Base-by-base conservation (phyloP, 106 monocot genomes). In the Amphibolis antarctica region DNA sequence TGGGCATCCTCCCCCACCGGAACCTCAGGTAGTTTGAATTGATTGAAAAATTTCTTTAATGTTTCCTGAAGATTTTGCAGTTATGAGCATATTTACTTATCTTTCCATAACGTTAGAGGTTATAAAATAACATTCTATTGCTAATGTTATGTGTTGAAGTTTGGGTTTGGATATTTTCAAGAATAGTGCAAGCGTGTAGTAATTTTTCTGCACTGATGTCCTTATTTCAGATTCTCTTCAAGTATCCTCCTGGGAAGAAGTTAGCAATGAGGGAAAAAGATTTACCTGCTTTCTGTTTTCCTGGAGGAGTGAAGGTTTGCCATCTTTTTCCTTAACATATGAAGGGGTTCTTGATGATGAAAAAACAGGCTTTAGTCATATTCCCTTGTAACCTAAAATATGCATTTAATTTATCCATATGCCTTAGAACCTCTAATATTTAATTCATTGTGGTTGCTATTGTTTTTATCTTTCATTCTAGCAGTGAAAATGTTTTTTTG, bases 271-370 rank as follows among this genome's bases (percentile, higher is more conserved):
- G 78, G 69, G 89, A 86, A 71, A 77, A 43, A 65, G 94, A 96
- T 73, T 69, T 96, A 55, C 86, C 84, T 42, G 68, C 75, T 23
- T 96, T 96, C 55, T 96, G 94, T 80, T 96, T 96, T 74, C 94
- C 94, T 47, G 83, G 82, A 77, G 96, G 96, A 72, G 82, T 96
- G 51, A 86, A 90, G 86, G 96, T 94, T 67, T 50, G 66, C 48
- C 52, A 64, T 50, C n/a, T 53, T 67, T 44, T 54, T 42, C 28
- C 20, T 27, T 18, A 67, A 67, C 15, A 44, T 25, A 1, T 36
- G 7, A 9, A 51, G 21, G 31, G 26, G 12, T 18, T 51, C 26
- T 0, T 18, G 28, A 14, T 66, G 23, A 26, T 36, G 36, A 36
- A 36, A 36, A 36, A 36, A 2, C 2, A 36, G 36, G 36, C 7